Evolutionary conservation across 495 filamentous ascomycete species (phyloP).

Genomic region (Amniculicola lignicola): DNA sequence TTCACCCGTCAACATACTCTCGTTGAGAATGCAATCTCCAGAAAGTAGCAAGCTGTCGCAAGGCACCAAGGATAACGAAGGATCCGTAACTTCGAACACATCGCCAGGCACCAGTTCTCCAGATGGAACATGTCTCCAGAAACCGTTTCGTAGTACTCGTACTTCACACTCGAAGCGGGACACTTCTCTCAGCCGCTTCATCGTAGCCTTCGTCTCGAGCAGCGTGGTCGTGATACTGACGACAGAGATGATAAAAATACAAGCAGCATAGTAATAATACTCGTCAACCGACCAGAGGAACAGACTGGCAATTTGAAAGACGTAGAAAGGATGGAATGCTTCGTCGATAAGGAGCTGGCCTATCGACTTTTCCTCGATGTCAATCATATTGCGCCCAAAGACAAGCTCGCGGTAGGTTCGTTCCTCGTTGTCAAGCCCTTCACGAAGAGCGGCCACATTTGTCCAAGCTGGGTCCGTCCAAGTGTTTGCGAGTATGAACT

Average conservation of each 20-base stretch:
- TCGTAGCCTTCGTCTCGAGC: slow-evolving; percentile 88
- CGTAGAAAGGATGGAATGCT: slow-evolving; percentile 96
- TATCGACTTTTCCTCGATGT: slow-evolving; percentile 83
- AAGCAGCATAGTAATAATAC: slow-evolving; percentile 96
- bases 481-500: slow-evolving; percentile 75
- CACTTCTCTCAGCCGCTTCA: slow-evolving; percentile 85
- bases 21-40: slow-evolving; percentile 97
- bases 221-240: slow-evolving; percentile 87
- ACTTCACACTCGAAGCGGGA: slow-evolving; percentile 94
- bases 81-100: slow-evolving; percentile 96
- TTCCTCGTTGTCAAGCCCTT: slow-evolving; percentile 86
- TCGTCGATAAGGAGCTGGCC: slow-evolving; percentile 85
- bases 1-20: slow-evolving; percentile 99
- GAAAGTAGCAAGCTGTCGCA: slow-evolving; percentile 89
- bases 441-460: slow-evolving; percentile 68
- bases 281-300: slow-evolving; percentile 91
- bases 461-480: slow-evolving; percentile 95
- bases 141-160: slow-evolving; percentile 86
- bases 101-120: slow-evolving; percentile 91
- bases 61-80: slow-evolving; percentile 87
- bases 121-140: slow-evolving; percentile 87
- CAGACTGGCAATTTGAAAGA: slow-evolving; percentile 95
- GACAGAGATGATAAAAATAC: slow-evolving; percentile 92
- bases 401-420: slow-evolving; percentile 77
- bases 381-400: slow-evolving; percentile 84